A percentile compares a stretch with the other conserved stretches of the same genome.
Evolutionary conservation across 2,329 filamentous ascomycete species (phyloP).

Genomic region (Fusarium scirpi): DNA sequence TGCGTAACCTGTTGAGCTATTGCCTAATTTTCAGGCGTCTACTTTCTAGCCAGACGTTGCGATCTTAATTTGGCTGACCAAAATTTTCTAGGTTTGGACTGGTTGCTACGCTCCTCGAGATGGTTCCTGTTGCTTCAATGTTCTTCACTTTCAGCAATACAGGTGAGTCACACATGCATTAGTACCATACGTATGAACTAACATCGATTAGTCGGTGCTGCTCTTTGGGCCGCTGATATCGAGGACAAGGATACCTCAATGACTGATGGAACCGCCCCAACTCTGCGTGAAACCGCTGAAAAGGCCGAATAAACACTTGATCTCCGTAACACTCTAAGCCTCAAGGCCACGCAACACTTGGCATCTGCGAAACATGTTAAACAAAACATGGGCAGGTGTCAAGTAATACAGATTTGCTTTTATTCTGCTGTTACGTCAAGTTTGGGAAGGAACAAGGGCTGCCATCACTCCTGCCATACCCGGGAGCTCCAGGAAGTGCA

Average conservation of each 20-base stretch:
- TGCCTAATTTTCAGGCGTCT: not conserved
- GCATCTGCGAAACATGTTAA: constrained; percentile 12
- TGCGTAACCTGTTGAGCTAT: constrained; percentile 59
- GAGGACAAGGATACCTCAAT: constrained; percentile 68
- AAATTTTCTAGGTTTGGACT: constrained; percentile 72
- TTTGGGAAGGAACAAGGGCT: not conserved
- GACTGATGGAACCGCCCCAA: constrained; percentile 63
- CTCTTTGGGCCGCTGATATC: constrained; percentile 92
- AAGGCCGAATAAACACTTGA: constrained; percentile 57
- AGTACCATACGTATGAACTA: constrained; percentile 3
- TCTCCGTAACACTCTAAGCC: not conserved
- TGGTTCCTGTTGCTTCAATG: constrained; percentile 85
- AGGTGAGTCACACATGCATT: constrained; percentile 55
- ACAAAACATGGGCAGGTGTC: not conserved
- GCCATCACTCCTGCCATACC: not conserved
- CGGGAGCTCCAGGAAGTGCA: not conserved
- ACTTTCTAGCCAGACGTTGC: constrained; percentile 6
- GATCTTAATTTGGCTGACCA: constrained; percentile 14
- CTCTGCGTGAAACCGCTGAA: constrained; percentile 61
- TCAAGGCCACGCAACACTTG: constrained; percentile 8
- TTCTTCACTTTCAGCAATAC: constrained; percentile 92
- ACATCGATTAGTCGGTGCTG: constrained; percentile 76
- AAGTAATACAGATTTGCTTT: not conserved
- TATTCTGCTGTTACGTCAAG: not conserved
- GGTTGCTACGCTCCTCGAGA: constrained; percentile 82